Base-by-base conservation (phyloP, 2,329 filamentous ascomycete genomes). In the Penicillium rolfsii region DNA sequence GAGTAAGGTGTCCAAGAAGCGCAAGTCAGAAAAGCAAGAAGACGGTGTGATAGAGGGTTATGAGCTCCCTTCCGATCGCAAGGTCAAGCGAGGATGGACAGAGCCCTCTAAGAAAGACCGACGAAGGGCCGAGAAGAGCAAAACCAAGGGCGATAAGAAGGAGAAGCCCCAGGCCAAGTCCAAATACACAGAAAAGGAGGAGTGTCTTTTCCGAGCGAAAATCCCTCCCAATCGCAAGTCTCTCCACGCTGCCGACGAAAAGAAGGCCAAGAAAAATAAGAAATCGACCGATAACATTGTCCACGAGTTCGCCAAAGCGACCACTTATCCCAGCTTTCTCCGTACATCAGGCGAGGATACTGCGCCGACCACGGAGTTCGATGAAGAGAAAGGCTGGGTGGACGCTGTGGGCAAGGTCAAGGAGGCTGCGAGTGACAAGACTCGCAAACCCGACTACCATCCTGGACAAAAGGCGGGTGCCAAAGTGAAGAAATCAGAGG, bases 51-150 rank as follows among this genome's bases (percentile, higher is more conserved):
- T 89, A n/a, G 78, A 82, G 26, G 95, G 93, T 4, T 83, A 92
- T 52, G 87, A 90, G 70, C 80, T 99, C 41, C 85, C 88, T 5
- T 82, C 87, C 19, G 89, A 87, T 50, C 87, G 93, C 67, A 91
- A 91, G 71, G 88, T 97, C 62, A 96, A 95, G 81, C 84, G 93
- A 62, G 93, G 93, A 5, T 97, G 93, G 93, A 94, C 91, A 0
- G 90, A 93, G 63, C 83, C 88, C 1, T 80, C 82, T 24, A 80
- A 81, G 80, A 67, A 78, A 55, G 73, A 79, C 60, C 72, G 77
- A 62, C 71, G 79, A 35, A 75, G 74, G 48, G 81, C 81, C 45
- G 79, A 82, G 33, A 79, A 82, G 26, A 82, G 81, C 63, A 77
- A 81, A 41, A 81, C 83, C 60, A 82, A 82, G 56, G 83, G 86